Conservation (phyloP, 2,329 filamentous ascomycete species). For the Endocalyx cinctus region DNA sequence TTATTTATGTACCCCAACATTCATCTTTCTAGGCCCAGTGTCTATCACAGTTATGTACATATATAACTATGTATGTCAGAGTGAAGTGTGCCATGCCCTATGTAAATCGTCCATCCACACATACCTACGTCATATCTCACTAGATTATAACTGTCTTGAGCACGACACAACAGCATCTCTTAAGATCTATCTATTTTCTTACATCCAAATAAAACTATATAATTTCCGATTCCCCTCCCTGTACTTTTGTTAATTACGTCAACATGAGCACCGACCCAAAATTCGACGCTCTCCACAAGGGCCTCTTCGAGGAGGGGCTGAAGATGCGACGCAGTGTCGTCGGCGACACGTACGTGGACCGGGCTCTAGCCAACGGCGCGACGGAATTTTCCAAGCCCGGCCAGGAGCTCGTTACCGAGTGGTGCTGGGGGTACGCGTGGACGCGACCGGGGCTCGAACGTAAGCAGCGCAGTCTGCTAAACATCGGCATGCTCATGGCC, state of each 20-base stretch:
- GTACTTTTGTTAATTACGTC: not conserved
- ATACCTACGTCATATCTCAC: no score
- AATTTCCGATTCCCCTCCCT: not conserved
- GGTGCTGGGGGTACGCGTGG: conserved; percentile 62
- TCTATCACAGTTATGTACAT: no score
- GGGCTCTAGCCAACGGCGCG: conserved; percentile 49
- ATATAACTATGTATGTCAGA: no score
- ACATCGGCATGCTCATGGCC: conserved; percentile 52
- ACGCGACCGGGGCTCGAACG: conserved; percentile 56
- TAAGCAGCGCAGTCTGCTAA: conserved; percentile 57
- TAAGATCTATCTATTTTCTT: not conserved
- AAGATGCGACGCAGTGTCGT: conserved; percentile 56
- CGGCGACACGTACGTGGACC: conserved; percentile 57
- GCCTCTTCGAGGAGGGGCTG: conserved; percentile 57
- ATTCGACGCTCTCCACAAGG: conserved; percentile 38
- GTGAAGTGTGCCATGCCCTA: no score
- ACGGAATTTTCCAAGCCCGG: conserved; percentile 56
- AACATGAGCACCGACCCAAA: conserved; percentile 20
- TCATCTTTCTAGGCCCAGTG: no score
- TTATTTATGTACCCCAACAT: no score
- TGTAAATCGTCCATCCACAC: no score
- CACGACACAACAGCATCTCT: no score
- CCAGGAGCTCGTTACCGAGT: conserved; percentile 60
- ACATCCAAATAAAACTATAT: not conserved
- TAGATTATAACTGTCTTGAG: no score